Percentiles rank a stretch among this genome's conserved stretches.
These are phyloP conservation scores for Lachancea quebecensis DNA, from an alignment of 805 yeast species.

Conservation along the genomic window DNA sequence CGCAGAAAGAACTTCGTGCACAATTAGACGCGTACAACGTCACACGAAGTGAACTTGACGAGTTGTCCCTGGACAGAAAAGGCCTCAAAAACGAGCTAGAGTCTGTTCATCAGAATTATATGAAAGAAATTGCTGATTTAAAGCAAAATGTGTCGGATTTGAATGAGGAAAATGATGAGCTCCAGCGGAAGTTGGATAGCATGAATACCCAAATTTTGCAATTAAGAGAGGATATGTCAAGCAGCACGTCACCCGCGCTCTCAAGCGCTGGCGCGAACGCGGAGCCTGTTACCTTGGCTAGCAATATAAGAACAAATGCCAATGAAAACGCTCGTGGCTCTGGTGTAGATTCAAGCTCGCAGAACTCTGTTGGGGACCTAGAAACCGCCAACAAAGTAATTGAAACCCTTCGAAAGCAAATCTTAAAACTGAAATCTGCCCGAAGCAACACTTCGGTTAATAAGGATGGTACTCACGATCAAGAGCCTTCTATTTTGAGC, in stretches of 20 bases:
- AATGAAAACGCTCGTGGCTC: too few relatives aligned
- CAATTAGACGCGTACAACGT: conserved; percentile 32
- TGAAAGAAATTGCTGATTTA: conserved; percentile 41
- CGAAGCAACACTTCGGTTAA: neutral
- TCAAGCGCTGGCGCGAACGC: neutral
- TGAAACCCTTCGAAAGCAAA: conserved; percentile 44
- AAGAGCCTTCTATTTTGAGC: neutral
- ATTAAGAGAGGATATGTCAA: conserved; percentile 2
- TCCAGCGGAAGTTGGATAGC: conserved; percentile 37
- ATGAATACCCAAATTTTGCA: conserved; percentile 17
- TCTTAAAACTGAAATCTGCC: conserved; percentile 19
- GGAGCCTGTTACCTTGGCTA: neutral
- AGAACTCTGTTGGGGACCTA: conserved; percentile 23
- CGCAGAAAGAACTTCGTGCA: conserved; percentile 37
- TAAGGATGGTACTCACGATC: neutral
- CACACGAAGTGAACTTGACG: conserved; percentile 46
- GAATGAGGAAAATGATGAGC: conserved; percentile 62
- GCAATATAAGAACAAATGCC: neutral
- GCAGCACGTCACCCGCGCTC: too few relatives aligned
- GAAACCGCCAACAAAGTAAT: conserved; percentile 58
- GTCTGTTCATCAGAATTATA: conserved; percentile 32
- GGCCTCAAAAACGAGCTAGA: conserved; percentile 37
- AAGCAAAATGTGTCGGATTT: conserved; percentile 48
- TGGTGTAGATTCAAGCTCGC: neutral
- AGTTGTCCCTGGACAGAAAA: conserved; percentile 34